Evolutionary conservation across 441 rosid species (phyloP).

Genomic region (Adansonia gregorii): DNA sequence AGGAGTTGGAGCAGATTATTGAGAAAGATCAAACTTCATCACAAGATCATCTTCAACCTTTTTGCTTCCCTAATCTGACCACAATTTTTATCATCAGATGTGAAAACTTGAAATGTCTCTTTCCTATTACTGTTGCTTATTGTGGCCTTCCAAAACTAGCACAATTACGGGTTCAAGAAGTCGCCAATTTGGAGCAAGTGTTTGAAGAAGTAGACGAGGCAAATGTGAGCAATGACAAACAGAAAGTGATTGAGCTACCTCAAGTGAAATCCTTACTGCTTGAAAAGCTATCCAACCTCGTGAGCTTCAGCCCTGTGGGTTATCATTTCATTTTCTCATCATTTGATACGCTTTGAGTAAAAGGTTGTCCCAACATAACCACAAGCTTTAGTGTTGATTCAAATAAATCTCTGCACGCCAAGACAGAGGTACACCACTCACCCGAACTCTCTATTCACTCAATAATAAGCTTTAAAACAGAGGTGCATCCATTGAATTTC

Average conservation of each 20-base stretch:
- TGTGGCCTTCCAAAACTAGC: neutral
- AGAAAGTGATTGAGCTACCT: neutral
- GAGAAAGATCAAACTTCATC: neutral
- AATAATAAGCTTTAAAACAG: neutral
- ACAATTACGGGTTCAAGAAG: rapidly evolving
- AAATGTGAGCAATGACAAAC: neutral
- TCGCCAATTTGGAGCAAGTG: neutral
- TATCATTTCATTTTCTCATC: neutral
- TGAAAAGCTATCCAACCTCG: neutral
- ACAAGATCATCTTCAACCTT: neutral
- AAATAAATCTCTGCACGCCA: no score
- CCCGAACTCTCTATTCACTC: no score
- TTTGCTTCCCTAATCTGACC: neutral
- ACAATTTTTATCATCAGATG: rapidly evolving
- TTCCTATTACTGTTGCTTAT: neutral
- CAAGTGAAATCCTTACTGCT: rapidly evolving
- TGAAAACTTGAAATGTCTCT: neutral
- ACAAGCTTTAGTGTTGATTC: no score
- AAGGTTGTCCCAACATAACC: no score
- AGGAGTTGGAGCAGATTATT: neutral
- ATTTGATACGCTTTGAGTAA: no score
- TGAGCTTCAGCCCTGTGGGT: neutral
- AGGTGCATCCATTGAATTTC: neutral
- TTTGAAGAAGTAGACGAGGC: neutral
- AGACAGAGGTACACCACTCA: no score